Percentiles rank a stretch among this genome's conserved stretches.
phyloP scores from a whole-genome alignment of 1,284 basidiomycete species.

The Microbotryum violaceum region DNA sequence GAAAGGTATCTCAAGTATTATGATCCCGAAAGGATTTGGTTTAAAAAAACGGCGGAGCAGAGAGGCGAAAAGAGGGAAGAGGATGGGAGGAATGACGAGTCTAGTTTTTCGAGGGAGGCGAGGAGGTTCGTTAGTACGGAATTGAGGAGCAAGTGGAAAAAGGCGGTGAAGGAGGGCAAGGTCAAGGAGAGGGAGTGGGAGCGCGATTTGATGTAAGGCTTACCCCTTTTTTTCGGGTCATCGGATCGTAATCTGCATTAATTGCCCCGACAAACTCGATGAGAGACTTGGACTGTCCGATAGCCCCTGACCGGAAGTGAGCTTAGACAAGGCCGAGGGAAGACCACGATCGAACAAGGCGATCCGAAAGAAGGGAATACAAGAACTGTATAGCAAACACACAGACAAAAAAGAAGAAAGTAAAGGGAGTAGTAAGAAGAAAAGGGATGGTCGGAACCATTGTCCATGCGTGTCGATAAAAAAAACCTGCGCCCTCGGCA shows the following conservation, averaged over 20 bases:
- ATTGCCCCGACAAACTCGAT: no score
- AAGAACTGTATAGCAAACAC: not conserved
- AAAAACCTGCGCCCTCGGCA: no score
- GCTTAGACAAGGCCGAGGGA: not conserved
- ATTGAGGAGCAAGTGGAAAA: conserved; percentile 16
- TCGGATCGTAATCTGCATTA: no score
- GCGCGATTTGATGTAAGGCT: not conserved
- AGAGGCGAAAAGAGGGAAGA: conserved; percentile 11
- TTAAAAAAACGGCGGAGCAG: conserved; percentile 6
- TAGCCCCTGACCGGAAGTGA: no score
- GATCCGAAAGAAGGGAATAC: not conserved
- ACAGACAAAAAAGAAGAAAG: no score
- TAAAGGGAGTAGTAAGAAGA: not conserved
- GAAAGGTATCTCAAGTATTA: conserved; percentile 19
- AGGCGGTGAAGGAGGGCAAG: conserved; percentile 6
- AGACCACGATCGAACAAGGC: not conserved
- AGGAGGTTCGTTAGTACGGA: conserved; percentile 13
- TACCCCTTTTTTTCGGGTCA: no score
- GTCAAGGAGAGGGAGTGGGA: not conserved
- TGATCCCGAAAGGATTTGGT: conserved; percentile 23
- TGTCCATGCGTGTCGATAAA: not conserved
- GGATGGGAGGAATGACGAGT: conserved; percentile 23
- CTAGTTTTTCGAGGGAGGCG: conserved; percentile 17
- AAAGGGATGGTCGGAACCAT: not conserved
- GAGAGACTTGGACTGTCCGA: no score